Evolutionary conservation across 768 basidiomycete genomes (phyloP), one percentile per base, ranked within the genome.

Genomic region (Russula sp.): DNA sequence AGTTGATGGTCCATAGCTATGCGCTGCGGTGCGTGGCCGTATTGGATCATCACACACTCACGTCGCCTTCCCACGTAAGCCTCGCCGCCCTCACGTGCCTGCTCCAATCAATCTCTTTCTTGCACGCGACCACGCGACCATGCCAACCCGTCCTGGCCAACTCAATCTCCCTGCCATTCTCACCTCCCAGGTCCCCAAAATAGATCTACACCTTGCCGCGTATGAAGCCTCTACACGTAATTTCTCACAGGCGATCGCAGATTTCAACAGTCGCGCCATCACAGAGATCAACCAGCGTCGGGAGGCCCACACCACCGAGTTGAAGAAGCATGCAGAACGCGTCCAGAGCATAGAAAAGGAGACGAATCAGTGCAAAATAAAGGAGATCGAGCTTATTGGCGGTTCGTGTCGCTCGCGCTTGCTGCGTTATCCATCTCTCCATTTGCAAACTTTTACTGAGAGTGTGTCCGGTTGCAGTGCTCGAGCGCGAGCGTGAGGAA

Each of bases 341-440:
- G 81, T 75, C 9, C 79, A 83, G 47, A 77, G 81, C 8, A 77
- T 84, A 0, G 88, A 93, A 70, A 68, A 76, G 0, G 87, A 92
- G 72, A 93, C 82, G 2, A 85, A 83, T 57, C 77, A 84, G 47
- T 92, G 88, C 74, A 89, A 92, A 66, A 70, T 88, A 55, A 81
- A 78, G 68, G 93, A 94, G 73, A 86, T 91, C 35, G 86, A 90
- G 55, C 79, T 95, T 58, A 79, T 91, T 2, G 81, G 83, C 59
- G 82, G 92, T 93, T 71, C 29, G 58, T 20, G 25, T 32, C 32
- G 43, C n/a, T 49, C 25, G 36, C 66, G 5, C 43, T 29, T 11
- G 9, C 51, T 14, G 25, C 25, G 25, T 29, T 3, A 29, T 29
- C n/a, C 48, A 42, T 25, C 11, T 48, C 32, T 29, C 25, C 2